Base-by-base conservation (phyloP, 805 yeast genomes). In the Yarrowia osloensis region DNA sequence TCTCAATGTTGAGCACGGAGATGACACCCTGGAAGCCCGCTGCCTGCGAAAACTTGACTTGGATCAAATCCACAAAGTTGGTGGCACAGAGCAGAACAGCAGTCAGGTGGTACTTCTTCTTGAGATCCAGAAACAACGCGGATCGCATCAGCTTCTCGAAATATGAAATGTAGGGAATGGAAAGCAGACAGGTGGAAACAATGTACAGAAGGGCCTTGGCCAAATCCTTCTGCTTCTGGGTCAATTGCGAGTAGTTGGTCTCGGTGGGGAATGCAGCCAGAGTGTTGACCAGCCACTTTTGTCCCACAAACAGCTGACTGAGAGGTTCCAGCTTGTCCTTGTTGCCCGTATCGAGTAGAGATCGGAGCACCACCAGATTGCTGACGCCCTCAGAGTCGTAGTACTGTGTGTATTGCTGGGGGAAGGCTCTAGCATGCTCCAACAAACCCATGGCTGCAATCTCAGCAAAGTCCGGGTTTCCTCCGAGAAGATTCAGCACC, bases 271-370 rank as follows among this genome's bases (percentile, higher is more conserved):
- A 61, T 0, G 52, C 52, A 1, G 52, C 54, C 19, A 61, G 40
- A 26, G 66, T 46, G 40, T 61, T 44, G 9, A 61, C 66, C 6
- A 61, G 54, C 66, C 66, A 61, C n/a, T 46, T 61, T 11, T 44
- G 54, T 6, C 42, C 52, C 29, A 61, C 66, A 44, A 61, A 61
- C 17, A 61, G 66, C 44, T 44, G 66, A 61, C 54, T 44, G 8
- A 61, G 66, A 2, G 66, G 66, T 8, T 61, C 63, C 44, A 61
- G 9, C 13, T 61, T 61, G 40, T 46, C 52, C 33, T 35, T 44
- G 44, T 61, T 44, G 24, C 52, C 54, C 8, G 44, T 44, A 8
- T 44, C 54, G 2, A 61, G 42, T 17, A 44, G 22, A 24, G 39
- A 39, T 28, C 66, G 42, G 21, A 61, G 44, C 0, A 61, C 17